phyloP scores from a whole-genome alignment of 805 yeast species.

The Wickerhamiella allomyrinae region DNA sequence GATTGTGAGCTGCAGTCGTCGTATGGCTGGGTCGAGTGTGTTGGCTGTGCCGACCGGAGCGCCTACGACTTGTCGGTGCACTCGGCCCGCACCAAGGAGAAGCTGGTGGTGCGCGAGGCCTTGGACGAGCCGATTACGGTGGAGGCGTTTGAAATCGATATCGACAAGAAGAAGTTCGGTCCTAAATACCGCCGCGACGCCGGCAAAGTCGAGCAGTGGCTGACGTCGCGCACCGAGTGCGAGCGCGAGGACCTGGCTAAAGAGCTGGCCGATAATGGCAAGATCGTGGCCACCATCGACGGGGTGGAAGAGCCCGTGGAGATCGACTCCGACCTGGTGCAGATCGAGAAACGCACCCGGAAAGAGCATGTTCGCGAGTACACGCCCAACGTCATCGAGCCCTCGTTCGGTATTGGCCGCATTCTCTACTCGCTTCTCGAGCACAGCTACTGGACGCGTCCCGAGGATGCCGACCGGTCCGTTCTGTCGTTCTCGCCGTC shows the following conservation, averaged over 20 bases:
- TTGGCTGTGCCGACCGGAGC: conserved; percentile 98
- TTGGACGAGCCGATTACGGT: conserved; percentile 73
- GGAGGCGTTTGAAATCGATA: conserved; percentile 68
- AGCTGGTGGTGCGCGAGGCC: conserved; percentile 84
- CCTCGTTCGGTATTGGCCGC: conserved; percentile 98
- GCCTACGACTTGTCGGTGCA: conserved; percentile 96
- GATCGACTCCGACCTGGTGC: conserved; percentile 56
- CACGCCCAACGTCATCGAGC: conserved; percentile 96
- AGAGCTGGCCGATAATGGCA: conserved; percentile 48
- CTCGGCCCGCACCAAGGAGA: conserved; percentile 87
- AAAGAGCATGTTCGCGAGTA: conserved; percentile 88
- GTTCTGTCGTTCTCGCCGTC: conserved; percentile 86
- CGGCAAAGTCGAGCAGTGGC: conserved; percentile 74
- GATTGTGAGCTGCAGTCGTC: conserved; percentile 94
- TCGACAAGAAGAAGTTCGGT: conserved; percentile 92
- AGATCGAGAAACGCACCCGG: conserved; percentile 62
- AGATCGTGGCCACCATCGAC: conserved; percentile 53
- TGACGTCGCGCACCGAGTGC: conserved; percentile 61
- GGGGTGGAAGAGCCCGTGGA: conserved; percentile 50
- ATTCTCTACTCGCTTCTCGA: conserved; percentile 85
- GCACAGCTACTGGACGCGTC: conserved; percentile 90
- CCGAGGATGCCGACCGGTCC: conserved; percentile 77
- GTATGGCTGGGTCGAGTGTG: conserved; percentile 99
- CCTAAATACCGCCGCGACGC: conserved; percentile 97
- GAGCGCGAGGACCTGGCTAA: conserved; percentile 65